Base-by-base conservation (phyloP, 257 asterid genomes). In the Scutellaria barbata region DNA sequence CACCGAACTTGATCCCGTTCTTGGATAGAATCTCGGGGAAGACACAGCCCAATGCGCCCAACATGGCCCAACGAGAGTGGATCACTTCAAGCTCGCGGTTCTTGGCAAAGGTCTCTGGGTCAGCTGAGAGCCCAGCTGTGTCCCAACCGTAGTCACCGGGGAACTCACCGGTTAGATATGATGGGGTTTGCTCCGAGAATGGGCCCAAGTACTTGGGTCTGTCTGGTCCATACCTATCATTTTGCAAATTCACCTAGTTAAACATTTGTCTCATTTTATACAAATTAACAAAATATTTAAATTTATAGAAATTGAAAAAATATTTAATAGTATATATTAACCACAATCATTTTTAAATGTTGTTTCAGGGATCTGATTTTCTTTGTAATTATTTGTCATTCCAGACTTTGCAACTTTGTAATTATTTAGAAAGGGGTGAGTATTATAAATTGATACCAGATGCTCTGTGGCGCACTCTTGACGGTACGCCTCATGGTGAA, bases 101-200 rank as follows among this genome's bases (percentile, higher is more conserved):
- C 81, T 83, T 87, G 10, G 96, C 95, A 16, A 90, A 92, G 0
- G 98, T 92, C 72, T 92, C 96, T 0, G 98, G 98, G 12, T 92
- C 97, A 1, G 97, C 98, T 0, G 97, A 92, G 3, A 92, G 96
- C 33, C 98, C 98, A 2, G 97, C 97, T 0, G 96, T 90, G 85
- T 92, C 98, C 97, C 98, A 92, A 0, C 98, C 98, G 17, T 92
- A 92, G 64, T 92, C 97, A 6, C 98, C 97, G 9, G 97, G 98
- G 61, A 85, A 92, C 45, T 92, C 98, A 0, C 98, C 97, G 0
- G 92, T 92, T 8, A 92, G 87, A 84, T 92, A 92, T 5, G 96
- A 90, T 13, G 97, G 97, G 47, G 98, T 79, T 13, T 79, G 98
- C 83, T 90, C 96, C 0, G 96, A 90, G 83, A 92, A 92, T 69